Conservation (phyloP, 2,329 filamentous ascomycete genomes). For the Sporothrix schenckii region DNA sequence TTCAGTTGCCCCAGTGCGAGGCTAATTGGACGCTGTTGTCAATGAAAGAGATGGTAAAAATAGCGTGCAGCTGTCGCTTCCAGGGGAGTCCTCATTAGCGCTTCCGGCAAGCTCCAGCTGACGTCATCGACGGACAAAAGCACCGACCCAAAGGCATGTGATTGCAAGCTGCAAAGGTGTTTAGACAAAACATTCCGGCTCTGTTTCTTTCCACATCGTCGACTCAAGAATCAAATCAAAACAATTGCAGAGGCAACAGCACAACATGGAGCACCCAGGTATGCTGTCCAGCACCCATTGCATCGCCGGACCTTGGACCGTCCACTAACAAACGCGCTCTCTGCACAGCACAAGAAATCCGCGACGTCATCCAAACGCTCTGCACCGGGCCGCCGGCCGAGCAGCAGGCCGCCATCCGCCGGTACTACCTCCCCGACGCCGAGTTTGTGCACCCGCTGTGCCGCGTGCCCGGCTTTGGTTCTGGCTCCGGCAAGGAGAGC, state of each 20-base stretch:
- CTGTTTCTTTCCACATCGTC: not conserved
- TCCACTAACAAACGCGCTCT: not conserved
- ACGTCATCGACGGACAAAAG: constrained; percentile 18
- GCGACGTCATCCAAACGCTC: constrained; percentile 30
- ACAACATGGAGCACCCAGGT: constrained; percentile 35
- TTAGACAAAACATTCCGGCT: not conserved
- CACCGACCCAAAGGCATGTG: constrained; percentile 7
- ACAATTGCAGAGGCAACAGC: not conserved
- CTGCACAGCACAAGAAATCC: constrained; percentile 31
- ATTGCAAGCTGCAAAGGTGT: not conserved
- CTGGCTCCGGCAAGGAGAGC: not conserved
- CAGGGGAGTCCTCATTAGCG: too few species aligned
- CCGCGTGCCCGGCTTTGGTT: constrained; percentile 56
- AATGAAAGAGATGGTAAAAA: too few species aligned
- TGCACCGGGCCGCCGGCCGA: constrained; percentile 30
- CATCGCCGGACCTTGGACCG: not conserved
- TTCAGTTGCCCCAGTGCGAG: too few species aligned
- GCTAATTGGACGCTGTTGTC: too few species aligned
- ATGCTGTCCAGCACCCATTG: not conserved
- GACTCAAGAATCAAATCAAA: not conserved
- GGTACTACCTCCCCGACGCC: constrained; percentile 33
- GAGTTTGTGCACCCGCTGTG: constrained; percentile 35
- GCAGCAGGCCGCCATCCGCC: constrained; percentile 31
- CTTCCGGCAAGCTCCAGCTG: not conserved
- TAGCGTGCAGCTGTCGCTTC: too few species aligned